Evolutionary conservation across 2,329 filamentous ascomycete species (phyloP).

Genomic region (Microcyclospora tardicrescens): DNA sequence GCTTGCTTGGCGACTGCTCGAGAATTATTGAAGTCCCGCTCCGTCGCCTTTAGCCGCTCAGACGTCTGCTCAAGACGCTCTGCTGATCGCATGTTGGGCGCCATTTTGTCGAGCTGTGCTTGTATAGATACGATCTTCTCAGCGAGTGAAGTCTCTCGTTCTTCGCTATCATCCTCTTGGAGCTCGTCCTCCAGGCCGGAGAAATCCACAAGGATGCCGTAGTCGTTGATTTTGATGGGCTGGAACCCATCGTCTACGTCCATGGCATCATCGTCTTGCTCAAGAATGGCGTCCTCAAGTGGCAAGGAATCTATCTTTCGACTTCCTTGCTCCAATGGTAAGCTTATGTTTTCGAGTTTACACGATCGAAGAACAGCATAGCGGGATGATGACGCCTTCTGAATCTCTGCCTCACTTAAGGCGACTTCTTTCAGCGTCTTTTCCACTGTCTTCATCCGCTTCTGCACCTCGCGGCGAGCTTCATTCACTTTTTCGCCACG

Average conservation of each 20-base stretch:
- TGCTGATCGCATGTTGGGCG: constrained; percentile 91
- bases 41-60: constrained; percentile 65
- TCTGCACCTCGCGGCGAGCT: constrained; percentile 67
- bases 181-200: constrained; percentile 68
- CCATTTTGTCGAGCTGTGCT: constrained; percentile 78
- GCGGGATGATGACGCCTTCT: constrained; percentile 71
- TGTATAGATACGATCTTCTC: constrained; percentile 65
- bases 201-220: constrained; percentile 86
- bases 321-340: constrained; percentile 65
- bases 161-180: constrained; percentile 58
- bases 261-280: constrained; percentile 63
- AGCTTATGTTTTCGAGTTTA: constrained; percentile 81
- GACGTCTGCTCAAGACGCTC: constrained; percentile 82
- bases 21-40: constrained; percentile 80
- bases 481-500: constrained; percentile 66
- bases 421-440: constrained; percentile 59
- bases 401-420: constrained; percentile 69
- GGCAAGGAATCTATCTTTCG: constrained; percentile 65
- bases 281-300: constrained; percentile 61
- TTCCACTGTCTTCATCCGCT: constrained; percentile 74
- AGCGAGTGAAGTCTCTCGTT: constrained; percentile 60
- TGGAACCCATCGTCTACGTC: constrained; percentile 63
- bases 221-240: constrained; percentile 56
- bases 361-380: constrained; percentile 77
- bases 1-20: constrained; percentile 60